Evolutionary conservation across 345 rosid genomes (phyloP).

Genomic region (Cardamine chenopodiifolia): DNA sequence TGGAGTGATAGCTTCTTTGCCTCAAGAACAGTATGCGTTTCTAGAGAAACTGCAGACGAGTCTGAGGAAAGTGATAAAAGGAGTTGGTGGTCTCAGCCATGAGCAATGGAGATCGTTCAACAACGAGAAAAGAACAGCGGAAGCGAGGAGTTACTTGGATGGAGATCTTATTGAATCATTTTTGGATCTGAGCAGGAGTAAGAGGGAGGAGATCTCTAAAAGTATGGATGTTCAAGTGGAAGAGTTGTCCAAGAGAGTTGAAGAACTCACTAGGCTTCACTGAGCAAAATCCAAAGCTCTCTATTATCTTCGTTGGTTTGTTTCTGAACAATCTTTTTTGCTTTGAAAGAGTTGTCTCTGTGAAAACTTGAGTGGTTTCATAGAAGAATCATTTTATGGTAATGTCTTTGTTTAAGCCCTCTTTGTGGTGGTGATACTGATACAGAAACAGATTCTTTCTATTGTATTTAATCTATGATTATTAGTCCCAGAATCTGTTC

Average conservation of each 20-base stretch:
- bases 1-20: slow-evolving; percentile 91
- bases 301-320: background rate
- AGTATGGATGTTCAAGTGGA: slow-evolving; percentile 68
- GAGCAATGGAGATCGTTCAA: slow-evolving; percentile 95
- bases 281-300: slow-evolving; percentile 40
- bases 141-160: slow-evolving; percentile 79
- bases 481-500: background rate
- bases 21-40: slow-evolving; percentile 71
- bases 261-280: slow-evolving; percentile 87
- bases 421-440: background rate
- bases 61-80: slow-evolving; percentile 84
- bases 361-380: background rate
- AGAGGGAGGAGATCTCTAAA: slow-evolving; percentile 85
- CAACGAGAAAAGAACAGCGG: slow-evolving; percentile 79
- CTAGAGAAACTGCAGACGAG: slow-evolving; percentile 79
- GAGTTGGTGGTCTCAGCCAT: slow-evolving; percentile 92
- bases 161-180: slow-evolving; percentile 88
- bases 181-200: slow-evolving; percentile 66
- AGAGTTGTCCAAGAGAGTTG: slow-evolving; percentile 85
- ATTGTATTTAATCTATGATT: background rate
- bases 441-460: background rate
- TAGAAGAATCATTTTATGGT: background rate
- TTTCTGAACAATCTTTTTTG: slow-evolving; percentile 2
- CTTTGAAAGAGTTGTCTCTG: background rate
- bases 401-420: background rate